phyloP scores from a whole-genome alignment of 2,329 filamentous ascomycete species.

The Orbilia quercus region DNA sequence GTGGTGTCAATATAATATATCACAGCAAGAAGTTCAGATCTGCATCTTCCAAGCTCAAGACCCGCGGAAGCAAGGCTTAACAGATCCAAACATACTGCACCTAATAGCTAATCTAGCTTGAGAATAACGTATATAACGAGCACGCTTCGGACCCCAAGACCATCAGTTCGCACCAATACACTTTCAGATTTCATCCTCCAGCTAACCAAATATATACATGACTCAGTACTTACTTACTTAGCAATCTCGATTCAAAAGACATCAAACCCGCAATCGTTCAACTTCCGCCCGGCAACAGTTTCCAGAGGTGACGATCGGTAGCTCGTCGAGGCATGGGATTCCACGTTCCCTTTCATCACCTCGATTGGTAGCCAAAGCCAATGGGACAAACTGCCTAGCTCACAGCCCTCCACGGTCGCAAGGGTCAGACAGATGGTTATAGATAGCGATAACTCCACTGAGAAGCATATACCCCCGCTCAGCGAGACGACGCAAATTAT shows the following conservation, averaged over 20 bases:
- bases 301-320: conserved; percentile 25
- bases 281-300: conserved; percentile 27
- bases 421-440: conserved; percentile 19
- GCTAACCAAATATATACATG: neutral
- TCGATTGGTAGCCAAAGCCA: conserved; percentile 26
- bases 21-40: too few relatives aligned
- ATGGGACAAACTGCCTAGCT: conserved; percentile 27
- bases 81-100: too few relatives aligned
- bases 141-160: too few relatives aligned
- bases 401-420: conserved; percentile 4
- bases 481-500: neutral
- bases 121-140: too few relatives aligned
- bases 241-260: neutral
- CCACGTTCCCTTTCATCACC: conserved; percentile 28
- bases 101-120: too few relatives aligned
- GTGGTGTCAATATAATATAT: too few relatives aligned
- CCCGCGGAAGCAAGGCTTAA: too few relatives aligned
- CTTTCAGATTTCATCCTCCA: too few relatives aligned
- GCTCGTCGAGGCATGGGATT: conserved; percentile 43
- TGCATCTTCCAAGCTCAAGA: too few relatives aligned
- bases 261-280: conserved; percentile 24
- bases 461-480: too few relatives aligned
- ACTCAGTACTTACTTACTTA: neutral
- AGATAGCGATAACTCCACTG: conserved; percentile 7
- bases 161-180: too few relatives aligned